Base-by-base conservation (phyloP, 2,329 filamentous ascomycete genomes). In the Fusarium solani-melongenae region DNA sequence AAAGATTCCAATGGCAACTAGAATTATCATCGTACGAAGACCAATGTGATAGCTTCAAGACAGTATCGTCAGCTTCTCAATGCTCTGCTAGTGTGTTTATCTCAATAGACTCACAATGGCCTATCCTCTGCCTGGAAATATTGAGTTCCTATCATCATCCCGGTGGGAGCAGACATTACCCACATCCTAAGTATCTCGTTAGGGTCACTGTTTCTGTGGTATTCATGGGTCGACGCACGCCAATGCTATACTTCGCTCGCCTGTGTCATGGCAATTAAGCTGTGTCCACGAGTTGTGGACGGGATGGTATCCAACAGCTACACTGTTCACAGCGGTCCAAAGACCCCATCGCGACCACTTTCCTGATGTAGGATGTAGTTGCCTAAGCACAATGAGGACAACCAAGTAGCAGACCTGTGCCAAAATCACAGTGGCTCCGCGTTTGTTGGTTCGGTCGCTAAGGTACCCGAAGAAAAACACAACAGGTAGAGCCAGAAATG, bases 291-390 rank as follows among this genome's bases (percentile, higher is more conserved):
- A 83, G 76, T 88, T 89, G 63, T 88, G 86, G 1, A 87, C 82
- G 0, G 87, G 87, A 75, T 89, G 87, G 69, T 88, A 89, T 0
- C 87, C 85, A 10, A 88, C 87, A 0, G 87, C 86, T 39, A 88
- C 83, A 2, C 79, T 80, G 75, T 89, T 88, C 4, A 88, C 82
- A 0, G 81, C 80, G 4, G 87, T 89, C 87, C 87, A 88, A 7
- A 89, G 77, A 0, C 82, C 86, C 80, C 85, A 87, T 12, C 83
- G 82, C 9, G 82, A 82, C 87, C 87, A 89, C 69, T 82, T 84
- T 0, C 84, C 83, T 0, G 39, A 31, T 0, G 85, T 83, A 55
- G 84, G 81, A 61, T 88, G 53, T 6, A 57, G 9, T 36, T 71
- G 66, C 10, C 62, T 44, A 8, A 53, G 39, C 2, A 69, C 58